A percentile compares a stretch with the other conserved stretches of the same genome.
phyloP scores from a whole-genome alignment of 1,139 yeast species.

The Diutina neorugosa region DNA sequence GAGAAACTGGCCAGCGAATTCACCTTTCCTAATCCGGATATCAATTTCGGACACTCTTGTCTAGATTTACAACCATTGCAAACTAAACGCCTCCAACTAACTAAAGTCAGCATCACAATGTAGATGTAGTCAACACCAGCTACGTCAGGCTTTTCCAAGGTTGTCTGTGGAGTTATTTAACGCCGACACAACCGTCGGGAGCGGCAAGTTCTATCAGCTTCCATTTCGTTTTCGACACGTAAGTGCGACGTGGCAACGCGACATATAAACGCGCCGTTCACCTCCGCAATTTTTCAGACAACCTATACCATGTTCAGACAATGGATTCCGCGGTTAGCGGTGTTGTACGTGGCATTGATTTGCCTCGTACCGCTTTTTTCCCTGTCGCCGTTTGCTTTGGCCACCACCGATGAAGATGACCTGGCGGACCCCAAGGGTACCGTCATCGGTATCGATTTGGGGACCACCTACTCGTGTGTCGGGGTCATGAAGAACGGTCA shows the following conservation, averaged over 20 bases:
- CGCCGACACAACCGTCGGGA: neutral
- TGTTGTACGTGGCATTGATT: slow-evolving; percentile 3
- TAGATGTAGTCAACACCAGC: neutral
- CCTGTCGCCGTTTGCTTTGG: slow-evolving; percentile 2
- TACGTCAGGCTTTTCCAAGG: neutral
- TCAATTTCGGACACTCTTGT: neutral
- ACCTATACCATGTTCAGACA: neutral
- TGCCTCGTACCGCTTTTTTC: slow-evolving; percentile 2
- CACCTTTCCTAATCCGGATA: neutral
- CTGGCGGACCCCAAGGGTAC: slow-evolving; percentile 5
- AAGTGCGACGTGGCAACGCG: slow-evolving; percentile 1
- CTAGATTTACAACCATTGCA: too few species aligned
- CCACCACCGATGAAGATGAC: neutral
- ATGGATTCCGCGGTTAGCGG: slow-evolving; percentile 4
- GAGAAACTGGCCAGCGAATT: neutral
- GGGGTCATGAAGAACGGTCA: slow-evolving; percentile 41
- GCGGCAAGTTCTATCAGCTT: neutral
- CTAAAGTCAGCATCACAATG: too few species aligned
- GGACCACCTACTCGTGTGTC: slow-evolving; percentile 78
- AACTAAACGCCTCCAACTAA: too few species aligned
- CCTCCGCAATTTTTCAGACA: slow-evolving; percentile 1
- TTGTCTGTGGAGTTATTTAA: neutral
- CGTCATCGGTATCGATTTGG: slow-evolving; percentile 73
- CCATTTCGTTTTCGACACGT: slow-evolving; percentile 4
- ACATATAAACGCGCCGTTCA: neutral